Conservation (phyloP, 2,329 filamentous ascomycete genomes). For the Alternaria gaisen region DNA sequence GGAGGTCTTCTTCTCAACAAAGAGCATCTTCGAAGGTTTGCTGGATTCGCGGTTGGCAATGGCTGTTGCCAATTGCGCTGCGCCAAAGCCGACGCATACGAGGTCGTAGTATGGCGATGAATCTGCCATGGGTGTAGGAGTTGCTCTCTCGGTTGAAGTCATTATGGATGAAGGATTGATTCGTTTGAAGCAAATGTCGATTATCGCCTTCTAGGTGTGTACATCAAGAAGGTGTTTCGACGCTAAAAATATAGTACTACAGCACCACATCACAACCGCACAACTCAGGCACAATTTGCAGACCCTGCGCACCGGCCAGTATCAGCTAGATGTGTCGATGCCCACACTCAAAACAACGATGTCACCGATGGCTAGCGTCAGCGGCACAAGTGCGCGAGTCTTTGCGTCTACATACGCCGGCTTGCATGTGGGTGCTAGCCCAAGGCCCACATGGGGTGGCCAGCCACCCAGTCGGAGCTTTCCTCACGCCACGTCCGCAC, state of each 20-base stretch:
- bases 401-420: conserved; percentile 24
- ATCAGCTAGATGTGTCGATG: conserved; percentile 14
- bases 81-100: conserved; percentile 49
- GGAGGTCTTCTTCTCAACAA: conserved; percentile 43
- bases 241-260: conserved; percentile 15
- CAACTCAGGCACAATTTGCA: conserved; percentile 18
- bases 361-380: conserved; percentile 31
- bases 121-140: conserved; percentile 24
- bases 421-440: conserved; percentile 27
- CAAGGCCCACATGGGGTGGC: conserved; percentile 38
- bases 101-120: conserved; percentile 38
- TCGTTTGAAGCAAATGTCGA: not conserved
- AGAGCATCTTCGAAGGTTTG: conserved; percentile 38
- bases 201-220: not conserved
- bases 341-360: conserved; percentile 23
- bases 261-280: conserved; percentile 5
- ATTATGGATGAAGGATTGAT: conserved; percentile 22
- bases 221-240: conserved; percentile 11
- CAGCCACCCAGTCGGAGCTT: conserved; percentile 30
- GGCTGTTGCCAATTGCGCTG: conserved; percentile 47
- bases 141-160: conserved; percentile 31
- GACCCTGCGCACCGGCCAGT: conserved; percentile 25
- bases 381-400: conserved; percentile 7
- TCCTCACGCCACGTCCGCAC: conserved; percentile 13
- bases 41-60: conserved; percentile 47